Evolutionary conservation across 768 basidiomycete species (phyloP), one percentile per base, ranked within the genome.

Genomic region (Mycena belliarum): DNA sequence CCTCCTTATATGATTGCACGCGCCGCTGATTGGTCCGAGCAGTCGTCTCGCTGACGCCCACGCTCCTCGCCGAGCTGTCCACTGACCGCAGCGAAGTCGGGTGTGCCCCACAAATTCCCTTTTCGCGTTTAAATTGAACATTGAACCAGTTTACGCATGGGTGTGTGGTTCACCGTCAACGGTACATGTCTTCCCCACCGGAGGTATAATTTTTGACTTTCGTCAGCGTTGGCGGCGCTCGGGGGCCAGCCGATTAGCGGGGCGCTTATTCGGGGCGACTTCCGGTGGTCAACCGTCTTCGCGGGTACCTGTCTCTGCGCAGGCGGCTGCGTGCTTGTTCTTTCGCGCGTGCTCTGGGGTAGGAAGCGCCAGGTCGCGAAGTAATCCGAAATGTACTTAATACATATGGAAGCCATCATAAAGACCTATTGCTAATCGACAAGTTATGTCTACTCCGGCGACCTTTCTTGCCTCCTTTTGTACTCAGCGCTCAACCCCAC

Each of bases 161-260:
- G 58, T 15, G 32, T 59, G 40, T 59, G 58, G 58, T 59, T 59
- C 52, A 26, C 58, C 21, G 43, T 59, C 47, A 54, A 52, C 2
- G 58, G 58, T 59, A 44, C 45, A 23, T 10, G 23, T 4, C 10
- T 8, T 21, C 12, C 21, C 18, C n/a, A 11, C 20, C 29, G 29
- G 14, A 32, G 15, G 21, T 26, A 15, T 46, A 2, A 14, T 6
- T 6, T 12, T 7, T 20, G 29, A 6, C 3, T 21, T 52, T 24
- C 16, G 29, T 28, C 11, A 59, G 58, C 58, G 11, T 33, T 18
- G 20, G 52, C 58, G 12, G 58, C 58, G 9, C 21, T 54, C 25
- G 58, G 47, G 4, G 58, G 58, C 9, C 58, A 59, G 20, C 58
- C 58, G 44, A 40, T 59, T 20, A 59, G 58, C 46, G 58, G 58